Percentiles rank a stretch among this genome's conserved stretches.
Conservation (phyloP, 2,329 filamentous ascomycete genomes). For the Exophiala phaeomuriformis region DNA sequence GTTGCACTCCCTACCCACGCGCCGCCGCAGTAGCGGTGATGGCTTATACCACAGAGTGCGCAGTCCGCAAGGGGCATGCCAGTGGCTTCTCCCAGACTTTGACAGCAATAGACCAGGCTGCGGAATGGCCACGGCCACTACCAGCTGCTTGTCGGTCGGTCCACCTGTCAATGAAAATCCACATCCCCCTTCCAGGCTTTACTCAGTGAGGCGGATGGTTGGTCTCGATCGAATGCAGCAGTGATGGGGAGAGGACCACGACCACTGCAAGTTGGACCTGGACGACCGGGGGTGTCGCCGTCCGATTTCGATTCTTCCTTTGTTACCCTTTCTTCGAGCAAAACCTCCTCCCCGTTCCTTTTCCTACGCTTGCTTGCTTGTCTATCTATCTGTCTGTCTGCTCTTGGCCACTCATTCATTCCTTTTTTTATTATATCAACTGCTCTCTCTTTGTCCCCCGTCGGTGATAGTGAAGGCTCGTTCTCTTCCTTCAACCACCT, state of each 20-base stretch:
- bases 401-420: slow-evolving; percentile 1
- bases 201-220: too few species aligned
- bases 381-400: not conserved
- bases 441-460: slow-evolving; percentile 15
- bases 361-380: slow-evolving; percentile 2
- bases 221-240: too few species aligned
- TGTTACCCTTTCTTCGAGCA: slow-evolving; percentile 1
- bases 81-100: not conserved
- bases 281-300: not conserved
- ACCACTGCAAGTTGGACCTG: too few species aligned
- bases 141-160: too few species aligned
- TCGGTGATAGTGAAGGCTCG: slow-evolving; percentile 5
- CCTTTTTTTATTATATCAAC: slow-evolving; percentile 7
- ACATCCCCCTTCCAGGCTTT: not conserved
- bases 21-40: not conserved
- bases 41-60: not conserved
- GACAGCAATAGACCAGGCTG: not conserved
- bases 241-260: too few species aligned
- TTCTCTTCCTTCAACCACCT: slow-evolving; percentile 7
- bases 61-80: not conserved
- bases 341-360: slow-evolving; percentile 12
- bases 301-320: slow-evolving; percentile 5
- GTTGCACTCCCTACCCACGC: not conserved
- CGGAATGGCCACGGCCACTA: not conserved
- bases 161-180: not conserved